Evolutionary conservation across 2,329 filamentous ascomycete genomes (phyloP).

Genomic region (Venturia aucupariae): DNA sequence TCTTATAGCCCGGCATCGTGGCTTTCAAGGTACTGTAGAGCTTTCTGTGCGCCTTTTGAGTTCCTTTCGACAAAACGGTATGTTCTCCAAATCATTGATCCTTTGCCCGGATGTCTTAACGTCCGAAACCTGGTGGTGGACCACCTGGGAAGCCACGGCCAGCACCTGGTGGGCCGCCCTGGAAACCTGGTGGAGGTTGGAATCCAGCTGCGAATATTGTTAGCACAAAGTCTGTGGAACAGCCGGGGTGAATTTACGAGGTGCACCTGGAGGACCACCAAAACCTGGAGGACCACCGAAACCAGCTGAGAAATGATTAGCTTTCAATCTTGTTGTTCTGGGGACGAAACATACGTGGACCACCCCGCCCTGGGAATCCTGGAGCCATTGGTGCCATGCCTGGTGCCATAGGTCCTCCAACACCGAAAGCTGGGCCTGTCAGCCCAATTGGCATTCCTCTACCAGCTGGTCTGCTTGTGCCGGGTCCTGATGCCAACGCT

Average conservation of each 20-base stretch:
- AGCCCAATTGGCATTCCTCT: constrained; percentile 75
- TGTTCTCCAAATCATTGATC: background rate
- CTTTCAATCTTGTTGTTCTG: constrained; percentile 14
- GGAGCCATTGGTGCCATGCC: constrained; percentile 29
- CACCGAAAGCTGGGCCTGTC: constrained; percentile 79
- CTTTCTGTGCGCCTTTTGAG: background rate
- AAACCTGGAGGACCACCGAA: constrained; percentile 21
- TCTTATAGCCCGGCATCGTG: background rate
- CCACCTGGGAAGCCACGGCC: constrained; percentile 17
- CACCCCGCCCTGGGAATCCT: constrained; percentile 18
- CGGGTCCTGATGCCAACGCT: constrained; percentile 66
- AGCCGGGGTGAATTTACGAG: constrained; percentile 45
- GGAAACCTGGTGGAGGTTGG: constrained; percentile 41
- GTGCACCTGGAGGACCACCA: constrained; percentile 36
- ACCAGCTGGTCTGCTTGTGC: constrained; percentile 84
- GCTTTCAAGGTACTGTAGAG: background rate
- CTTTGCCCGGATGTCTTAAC: background rate
- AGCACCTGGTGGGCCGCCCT: constrained; percentile 14
- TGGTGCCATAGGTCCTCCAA: constrained; percentile 55
- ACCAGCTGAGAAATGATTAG: constrained; percentile 21
- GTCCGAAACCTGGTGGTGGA: constrained; percentile 13
- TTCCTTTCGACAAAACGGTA: background rate
- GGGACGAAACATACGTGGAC: constrained; percentile 21
- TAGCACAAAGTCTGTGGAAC: constrained; percentile 37
- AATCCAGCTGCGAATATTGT: constrained; percentile 56